Conservation (phyloP, 345 rosid species). For the Pistacia atlantica region DNA sequence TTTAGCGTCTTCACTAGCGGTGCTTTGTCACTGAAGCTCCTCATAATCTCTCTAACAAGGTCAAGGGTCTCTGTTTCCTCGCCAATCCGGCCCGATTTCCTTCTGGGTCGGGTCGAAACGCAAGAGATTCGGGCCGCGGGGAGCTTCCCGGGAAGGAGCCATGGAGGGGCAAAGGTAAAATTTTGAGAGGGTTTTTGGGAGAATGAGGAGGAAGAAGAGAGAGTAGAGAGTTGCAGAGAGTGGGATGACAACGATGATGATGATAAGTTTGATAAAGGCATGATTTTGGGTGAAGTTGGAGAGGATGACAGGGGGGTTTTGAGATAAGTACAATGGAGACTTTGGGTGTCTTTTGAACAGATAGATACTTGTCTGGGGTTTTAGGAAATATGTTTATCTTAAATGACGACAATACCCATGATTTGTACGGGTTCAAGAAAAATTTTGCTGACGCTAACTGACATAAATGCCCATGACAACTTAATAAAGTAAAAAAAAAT, state of each 20-base stretch:
- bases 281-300: neutral
- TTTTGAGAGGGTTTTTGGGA: conserved; percentile 16
- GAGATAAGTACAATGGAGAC: neutral
- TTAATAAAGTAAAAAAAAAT: too few species aligned
- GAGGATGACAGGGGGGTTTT: neutral
- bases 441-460: too few species aligned
- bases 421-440: too few species aligned
- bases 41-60: conserved; percentile 59
- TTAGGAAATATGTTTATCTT: neutral
- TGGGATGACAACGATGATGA: conserved; percentile 11
- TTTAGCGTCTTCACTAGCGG: conserved; percentile 70
- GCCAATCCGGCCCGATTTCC: conserved; percentile 34
- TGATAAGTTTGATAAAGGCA: conserved; percentile 17
- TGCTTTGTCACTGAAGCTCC: conserved; percentile 56
- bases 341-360: too few species aligned
- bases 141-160: conserved; percentile 20
- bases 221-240: conserved; percentile 26
- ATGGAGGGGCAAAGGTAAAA: conserved; percentile 17
- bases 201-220: conserved; percentile 22
- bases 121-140: conserved; percentile 30
- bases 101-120: conserved; percentile 53
- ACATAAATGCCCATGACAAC: too few species aligned
- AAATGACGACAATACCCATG: neutral
- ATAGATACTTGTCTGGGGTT: neutral
- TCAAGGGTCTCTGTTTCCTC: conserved; percentile 58